These are phyloP conservation scores for Tagetes erecta DNA, from an alignment of 129 eudicot genomes.

Conservation along the genomic window DNA sequence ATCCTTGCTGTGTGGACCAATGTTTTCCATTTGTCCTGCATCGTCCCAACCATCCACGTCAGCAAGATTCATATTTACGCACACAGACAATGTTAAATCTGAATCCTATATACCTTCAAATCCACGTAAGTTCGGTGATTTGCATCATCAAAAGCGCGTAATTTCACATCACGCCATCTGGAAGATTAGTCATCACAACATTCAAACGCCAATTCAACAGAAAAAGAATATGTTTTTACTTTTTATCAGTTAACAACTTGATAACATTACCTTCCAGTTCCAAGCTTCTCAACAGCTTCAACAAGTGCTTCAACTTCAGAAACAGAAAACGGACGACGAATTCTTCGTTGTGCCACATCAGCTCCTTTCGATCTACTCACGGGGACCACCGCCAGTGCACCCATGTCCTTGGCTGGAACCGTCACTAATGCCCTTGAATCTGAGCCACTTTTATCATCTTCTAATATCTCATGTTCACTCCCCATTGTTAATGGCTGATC, in stretches of 20 bases:
- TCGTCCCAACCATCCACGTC: background rate
- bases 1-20: slow-evolving; percentile 94
- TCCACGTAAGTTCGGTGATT: slow-evolving; percentile 97
- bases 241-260: no score
- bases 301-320: slow-evolving; percentile 95
- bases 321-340: slow-evolving; percentile 93
- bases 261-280: slow-evolving; percentile 61
- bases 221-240: background rate
- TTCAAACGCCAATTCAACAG: background rate
- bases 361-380: slow-evolving; percentile 60
- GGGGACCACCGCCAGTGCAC: slow-evolving; percentile 53
- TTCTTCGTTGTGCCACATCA: slow-evolving; percentile 79
- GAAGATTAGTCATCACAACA: slow-evolving; percentile 23
- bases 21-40: slow-evolving; percentile 98
- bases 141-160: slow-evolving; percentile 91
- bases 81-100: background rate
- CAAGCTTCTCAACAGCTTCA: slow-evolving; percentile 94
- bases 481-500: slow-evolving; percentile 64
- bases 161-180: slow-evolving; percentile 98
- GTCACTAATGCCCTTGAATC: slow-evolving; percentile 70
- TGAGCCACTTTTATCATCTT: slow-evolving; percentile 33
- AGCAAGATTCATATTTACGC: slow-evolving; percentile 16
- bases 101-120: slow-evolving; percentile 58
- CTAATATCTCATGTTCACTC: slow-evolving; percentile 53
- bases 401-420: slow-evolving; percentile 41